A percentile compares a stretch with the other conserved stretches of the same genome.
Evolutionary conservation across 2,329 filamentous ascomycete species (phyloP).

Genomic region (Aspergillus pseudoglaucus): DNA sequence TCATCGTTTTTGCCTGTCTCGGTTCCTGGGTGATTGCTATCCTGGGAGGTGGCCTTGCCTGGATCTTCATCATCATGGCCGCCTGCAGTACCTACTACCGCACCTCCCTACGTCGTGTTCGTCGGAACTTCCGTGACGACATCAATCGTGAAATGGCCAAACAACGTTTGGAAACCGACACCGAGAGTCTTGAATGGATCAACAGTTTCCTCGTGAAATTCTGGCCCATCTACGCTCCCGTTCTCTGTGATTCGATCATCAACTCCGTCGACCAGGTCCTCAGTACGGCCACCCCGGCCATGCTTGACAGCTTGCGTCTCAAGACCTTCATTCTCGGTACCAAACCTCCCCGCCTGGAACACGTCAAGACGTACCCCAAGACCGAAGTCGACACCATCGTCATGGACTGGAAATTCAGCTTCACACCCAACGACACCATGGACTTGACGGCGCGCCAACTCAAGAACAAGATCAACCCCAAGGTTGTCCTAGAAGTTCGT

Average conservation of each 20-base stretch:
- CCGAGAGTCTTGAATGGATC: conserved; percentile 95
- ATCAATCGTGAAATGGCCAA: conserved; percentile 83
- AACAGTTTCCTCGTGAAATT: conserved; percentile 98
- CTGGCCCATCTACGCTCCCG: conserved; percentile 97
- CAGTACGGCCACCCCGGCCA: conserved; percentile 82
- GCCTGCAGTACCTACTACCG: conserved; percentile 91
- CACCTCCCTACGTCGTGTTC: conserved; percentile 85
- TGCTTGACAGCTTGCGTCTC: conserved; percentile 87
- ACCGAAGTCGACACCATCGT: conserved; percentile 90
- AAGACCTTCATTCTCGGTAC: conserved; percentile 90
- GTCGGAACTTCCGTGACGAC: conserved; percentile 93
- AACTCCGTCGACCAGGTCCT: conserved; percentile 93
- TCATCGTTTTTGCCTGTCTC: conserved; percentile 89
- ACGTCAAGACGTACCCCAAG: conserved; percentile 96
- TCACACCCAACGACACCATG: conserved; percentile 87
- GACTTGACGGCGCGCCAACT: conserved; percentile 87
- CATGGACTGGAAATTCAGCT: conserved; percentile 99
- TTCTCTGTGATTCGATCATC: conserved; percentile 85
- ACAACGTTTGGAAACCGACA: conserved; percentile 79
- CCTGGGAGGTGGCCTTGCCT: conserved; percentile 83
- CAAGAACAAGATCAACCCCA: conserved; percentile 94
- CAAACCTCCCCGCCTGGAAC: conserved; percentile 91
- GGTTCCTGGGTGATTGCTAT: conserved; percentile 84
- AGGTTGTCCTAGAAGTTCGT: conserved; percentile 88
- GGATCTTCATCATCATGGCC: conserved; percentile 91